Evolutionary conservation across 139 green algal genomes (phyloP).

Genomic region (Trebouxia sp.): DNA sequence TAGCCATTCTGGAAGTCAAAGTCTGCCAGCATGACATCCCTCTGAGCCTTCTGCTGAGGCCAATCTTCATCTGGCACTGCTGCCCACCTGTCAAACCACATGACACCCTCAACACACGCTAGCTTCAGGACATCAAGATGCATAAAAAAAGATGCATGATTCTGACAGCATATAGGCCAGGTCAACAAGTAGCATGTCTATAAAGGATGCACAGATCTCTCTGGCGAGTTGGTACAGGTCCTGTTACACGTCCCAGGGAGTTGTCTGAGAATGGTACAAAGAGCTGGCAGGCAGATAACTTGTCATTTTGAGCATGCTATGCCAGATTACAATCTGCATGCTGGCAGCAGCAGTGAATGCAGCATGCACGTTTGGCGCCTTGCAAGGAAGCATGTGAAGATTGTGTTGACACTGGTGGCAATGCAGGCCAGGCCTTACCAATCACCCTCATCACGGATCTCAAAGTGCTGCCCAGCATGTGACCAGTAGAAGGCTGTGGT

Average conservation of each 20-base stretch:
- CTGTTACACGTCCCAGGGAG: too few species aligned
- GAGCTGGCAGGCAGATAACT: background rate
- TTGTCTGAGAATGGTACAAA: background rate
- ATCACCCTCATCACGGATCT: constrained; percentile 88
- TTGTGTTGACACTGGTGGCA: background rate
- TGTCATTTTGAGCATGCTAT: background rate
- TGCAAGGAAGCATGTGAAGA: background rate
- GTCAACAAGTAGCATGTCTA: background rate
- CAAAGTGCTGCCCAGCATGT: constrained; percentile 93
- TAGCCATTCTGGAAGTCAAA: constrained; percentile 56
- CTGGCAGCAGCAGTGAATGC: background rate
- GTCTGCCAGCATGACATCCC: constrained; percentile 71
- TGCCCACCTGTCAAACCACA: constrained; percentile 75
- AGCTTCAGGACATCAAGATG: background rate
- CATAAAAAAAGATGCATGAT: background rate
- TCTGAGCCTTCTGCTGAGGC: constrained; percentile 64
- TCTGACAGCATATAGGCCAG: background rate
- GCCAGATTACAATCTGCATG: background rate
- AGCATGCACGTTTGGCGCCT: background rate
- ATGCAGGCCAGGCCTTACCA: constrained; percentile 47
- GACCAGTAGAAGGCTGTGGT: constrained; percentile 87
- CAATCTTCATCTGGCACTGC: constrained; percentile 80
- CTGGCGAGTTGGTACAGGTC: background rate
- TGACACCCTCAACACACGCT: background rate
- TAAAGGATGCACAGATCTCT: too few species aligned